Evolutionary conservation across 176 grass and related monocot species (phyloP).

Genomic region (Puccinellia tenuiflora): DNA sequence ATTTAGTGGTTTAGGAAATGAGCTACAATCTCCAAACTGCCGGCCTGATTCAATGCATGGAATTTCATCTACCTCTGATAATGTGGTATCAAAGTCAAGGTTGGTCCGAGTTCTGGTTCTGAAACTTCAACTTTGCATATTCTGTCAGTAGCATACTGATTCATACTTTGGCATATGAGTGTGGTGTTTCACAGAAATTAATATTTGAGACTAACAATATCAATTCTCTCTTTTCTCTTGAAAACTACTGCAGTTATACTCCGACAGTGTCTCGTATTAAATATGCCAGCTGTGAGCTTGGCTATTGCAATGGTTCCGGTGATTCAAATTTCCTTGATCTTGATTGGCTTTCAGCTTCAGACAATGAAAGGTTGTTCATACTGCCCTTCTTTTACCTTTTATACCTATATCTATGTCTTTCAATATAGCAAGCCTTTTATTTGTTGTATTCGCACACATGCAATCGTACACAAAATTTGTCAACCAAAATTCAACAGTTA

Average conservation of each 20-base stretch:
- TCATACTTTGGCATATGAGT: background rate
- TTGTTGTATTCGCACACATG: background rate
- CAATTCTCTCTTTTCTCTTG: constrained; percentile 19
- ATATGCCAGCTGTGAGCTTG: constrained; percentile 32
- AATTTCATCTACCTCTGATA: constrained; percentile 27
- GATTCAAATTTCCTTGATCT: constrained; percentile 63
- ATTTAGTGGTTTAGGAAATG: constrained; percentile 19
- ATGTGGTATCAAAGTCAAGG: constrained; percentile 26
- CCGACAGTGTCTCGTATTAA: constrained; percentile 29
- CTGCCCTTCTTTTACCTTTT: background rate
- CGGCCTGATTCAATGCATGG: constrained; percentile 16
- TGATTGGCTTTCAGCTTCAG: constrained; percentile 55
- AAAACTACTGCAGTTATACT: constrained; percentile 39
- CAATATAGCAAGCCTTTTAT: background rate
- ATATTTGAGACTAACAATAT: background rate
- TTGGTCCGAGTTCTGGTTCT: constrained; percentile 30
- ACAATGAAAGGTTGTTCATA: constrained; percentile 45
- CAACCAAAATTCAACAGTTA: background rate
- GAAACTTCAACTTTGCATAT: constrained; percentile 3
- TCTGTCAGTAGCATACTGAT: background rate
- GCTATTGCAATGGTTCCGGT: constrained; percentile 40
- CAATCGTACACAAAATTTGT: background rate
- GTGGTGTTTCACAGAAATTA: background rate
- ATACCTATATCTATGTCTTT: background rate
- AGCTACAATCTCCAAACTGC: constrained; percentile 26